phyloP scores from a whole-genome alignment of 108 stramenopile genomes.

The Stephanodiscus triporus region DNA sequence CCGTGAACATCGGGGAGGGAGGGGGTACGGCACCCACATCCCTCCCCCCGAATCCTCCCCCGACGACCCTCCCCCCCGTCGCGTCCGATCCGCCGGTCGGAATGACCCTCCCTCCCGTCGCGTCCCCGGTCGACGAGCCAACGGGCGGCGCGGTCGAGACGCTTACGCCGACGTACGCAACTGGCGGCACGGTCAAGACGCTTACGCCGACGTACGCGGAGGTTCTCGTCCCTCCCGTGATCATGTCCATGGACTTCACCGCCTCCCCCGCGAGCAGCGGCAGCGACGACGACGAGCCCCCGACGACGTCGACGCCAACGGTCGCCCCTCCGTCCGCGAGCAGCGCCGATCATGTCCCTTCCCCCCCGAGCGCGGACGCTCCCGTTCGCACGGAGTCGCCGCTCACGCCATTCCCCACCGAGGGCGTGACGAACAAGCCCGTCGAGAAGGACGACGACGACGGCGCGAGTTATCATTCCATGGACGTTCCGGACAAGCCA shows the following conservation, averaged over 20 bases:
- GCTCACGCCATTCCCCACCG: background rate
- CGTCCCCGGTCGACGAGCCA: too few relatives aligned
- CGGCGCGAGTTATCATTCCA: too few relatives aligned
- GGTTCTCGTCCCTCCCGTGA: background rate
- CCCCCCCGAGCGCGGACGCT: too few relatives aligned
- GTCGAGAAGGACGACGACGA: too few relatives aligned
- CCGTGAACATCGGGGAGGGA: constrained; percentile 1
- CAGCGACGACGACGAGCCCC: too few relatives aligned
- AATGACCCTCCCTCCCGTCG: too few relatives aligned
- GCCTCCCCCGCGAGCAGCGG: too few relatives aligned
- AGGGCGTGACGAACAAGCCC: background rate
- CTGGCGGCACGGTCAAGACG: background rate
- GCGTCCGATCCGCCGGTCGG: background rate
- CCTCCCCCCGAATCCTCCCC: background rate
- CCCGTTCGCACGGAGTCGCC: too few relatives aligned
- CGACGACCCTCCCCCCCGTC: background rate
- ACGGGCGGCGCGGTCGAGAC: background rate
- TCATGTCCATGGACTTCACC: too few relatives aligned
- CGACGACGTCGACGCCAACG: too few relatives aligned
- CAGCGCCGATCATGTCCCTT: background rate
- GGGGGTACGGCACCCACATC: background rate
- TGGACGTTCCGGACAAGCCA: too few relatives aligned
- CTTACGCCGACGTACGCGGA: background rate
- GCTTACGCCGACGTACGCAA: background rate
- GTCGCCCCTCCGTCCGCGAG: too few relatives aligned